Evolutionary conservation across 2,329 filamentous ascomycete species (phyloP), one percentile per base, ranked within the genome.

Genomic region (Epichloe typhina): DNA sequence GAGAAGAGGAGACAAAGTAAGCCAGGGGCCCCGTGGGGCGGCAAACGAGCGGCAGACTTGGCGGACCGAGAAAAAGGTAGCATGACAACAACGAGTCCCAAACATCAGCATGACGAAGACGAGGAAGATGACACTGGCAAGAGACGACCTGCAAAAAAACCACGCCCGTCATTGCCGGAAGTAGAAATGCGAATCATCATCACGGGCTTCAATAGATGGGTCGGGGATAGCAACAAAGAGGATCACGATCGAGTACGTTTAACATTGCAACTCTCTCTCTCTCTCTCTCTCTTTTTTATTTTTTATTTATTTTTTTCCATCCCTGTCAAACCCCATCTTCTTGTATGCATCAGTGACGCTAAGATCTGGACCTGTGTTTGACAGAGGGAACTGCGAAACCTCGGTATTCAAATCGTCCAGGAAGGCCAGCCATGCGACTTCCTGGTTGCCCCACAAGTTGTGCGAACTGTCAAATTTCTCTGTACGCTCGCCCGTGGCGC

Each of bases 391-490:
- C 75, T 98, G 50, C 85, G 90, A 53, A 80, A 85, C 44, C 71
- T 97, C 37, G 93, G 93, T 7, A 86, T 98, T 51, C 75, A 82
- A 57, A 79, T 95, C 21, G 84, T 88, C 4, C 76, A 84, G 58
- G 86, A 95, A 61, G 81, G 82, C 26, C 77, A 79, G 46, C 76
- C 80, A 43, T 93, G 88, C 63, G 87, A 91, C 59, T 87, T 95
- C 63, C 78, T 98, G 11, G 89, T 88, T 36, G 91, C 91, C 3
- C 93, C 91, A 1, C 79, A 82, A 41, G 81, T 97, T 54, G 80
- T 96, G 36, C 84, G 93, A 38, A 98, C 93, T 0, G 82, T 88
- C 64, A 98, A 98, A 63, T 98, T 98, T 63, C 82, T 97, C 47
- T 85, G 84, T 54, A 88, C 89, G 12, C 71, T 98, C 31, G 89